Conservation (phyloP, 2,329 filamentous ascomycete species). For the Phialocephala sp. region DNA sequence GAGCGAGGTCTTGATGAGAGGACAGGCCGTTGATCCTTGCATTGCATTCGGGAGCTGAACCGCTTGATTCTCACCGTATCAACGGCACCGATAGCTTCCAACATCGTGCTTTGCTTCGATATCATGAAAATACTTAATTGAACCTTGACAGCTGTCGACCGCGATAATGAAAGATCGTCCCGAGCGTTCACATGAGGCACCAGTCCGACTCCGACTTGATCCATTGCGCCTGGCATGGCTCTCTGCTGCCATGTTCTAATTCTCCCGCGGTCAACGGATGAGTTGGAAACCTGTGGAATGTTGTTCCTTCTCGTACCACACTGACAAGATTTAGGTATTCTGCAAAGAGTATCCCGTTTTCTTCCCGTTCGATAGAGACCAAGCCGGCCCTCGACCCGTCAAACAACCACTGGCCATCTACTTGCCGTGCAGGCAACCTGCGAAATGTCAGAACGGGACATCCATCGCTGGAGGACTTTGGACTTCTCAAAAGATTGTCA, state of each 20-base stretch:
- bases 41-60: background rate
- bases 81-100: background rate
- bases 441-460: background rate
- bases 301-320: constrained; percentile 19
- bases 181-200: constrained; percentile 8
- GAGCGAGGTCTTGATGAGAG: background rate
- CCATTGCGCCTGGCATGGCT: constrained; percentile 12
- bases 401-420: background rate
- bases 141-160: background rate
- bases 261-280: constrained; percentile 16
- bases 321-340: constrained; percentile 20
- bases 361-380: constrained; percentile 6
- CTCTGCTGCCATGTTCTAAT: constrained; percentile 12
- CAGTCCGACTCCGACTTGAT: constrained; percentile 11
- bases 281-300: constrained; percentile 16
- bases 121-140: background rate
- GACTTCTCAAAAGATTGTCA: background rate
- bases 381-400: constrained; percentile 16
- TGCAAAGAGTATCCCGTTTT: constrained; percentile 3
- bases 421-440: constrained; percentile 7
- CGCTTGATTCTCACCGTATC: background rate
- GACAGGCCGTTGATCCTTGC: constrained; percentile 1
- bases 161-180: background rate
- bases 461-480: background rate
- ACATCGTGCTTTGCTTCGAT: background rate